These are phyloP conservation scores for Geranomyces variabilis DNA, from an alignment of 192 early-diverging fungal species.

Conservation along the genomic window DNA sequence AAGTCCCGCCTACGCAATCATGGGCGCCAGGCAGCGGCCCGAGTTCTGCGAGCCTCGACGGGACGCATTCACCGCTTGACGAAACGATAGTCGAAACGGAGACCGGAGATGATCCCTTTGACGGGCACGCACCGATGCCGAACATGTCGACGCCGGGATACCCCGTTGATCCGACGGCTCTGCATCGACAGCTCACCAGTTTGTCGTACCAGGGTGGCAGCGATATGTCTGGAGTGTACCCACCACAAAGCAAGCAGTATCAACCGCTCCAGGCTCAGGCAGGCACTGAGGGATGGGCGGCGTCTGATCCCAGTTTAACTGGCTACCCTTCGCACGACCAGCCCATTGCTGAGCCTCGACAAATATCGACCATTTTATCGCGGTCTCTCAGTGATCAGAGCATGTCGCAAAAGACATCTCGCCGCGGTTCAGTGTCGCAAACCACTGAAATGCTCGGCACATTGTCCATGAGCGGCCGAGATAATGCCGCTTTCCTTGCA, in stretches of 20 bases:
- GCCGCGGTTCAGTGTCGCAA: slow-evolving; percentile 7
- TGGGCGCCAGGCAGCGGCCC: background rate
- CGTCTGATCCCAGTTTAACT: background rate
- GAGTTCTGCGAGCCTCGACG: slow-evolving; percentile 6
- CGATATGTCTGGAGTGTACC: background rate
- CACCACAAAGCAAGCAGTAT: background rate
- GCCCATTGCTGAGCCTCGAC: background rate
- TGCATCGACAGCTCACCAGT: slow-evolving; percentile 10
- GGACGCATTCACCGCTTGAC: slow-evolving; percentile 8
- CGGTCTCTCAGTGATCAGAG: slow-evolving; percentile 20
- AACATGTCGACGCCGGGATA: background rate
- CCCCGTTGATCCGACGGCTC: background rate
- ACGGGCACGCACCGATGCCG: background rate
- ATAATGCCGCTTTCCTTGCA: slow-evolving; percentile 2
- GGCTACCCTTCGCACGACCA: background rate
- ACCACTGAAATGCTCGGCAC: slow-evolving; percentile 29
- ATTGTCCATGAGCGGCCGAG: slow-evolving; percentile 12
- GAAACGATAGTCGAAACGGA: slow-evolving; percentile 2
- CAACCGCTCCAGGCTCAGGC: background rate
- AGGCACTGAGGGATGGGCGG: slow-evolving; percentile 9
- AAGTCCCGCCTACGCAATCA: background rate
- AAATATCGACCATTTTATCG: background rate
- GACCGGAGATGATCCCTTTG: background rate
- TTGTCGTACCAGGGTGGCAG: background rate
- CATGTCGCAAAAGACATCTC: slow-evolving; percentile 12